A percentile compares a stretch with the other conserved stretches of the same genome.
phyloP scores from a whole-genome alignment of 768 basidiomycete genomes.

The Dentipellis sp. region DNA sequence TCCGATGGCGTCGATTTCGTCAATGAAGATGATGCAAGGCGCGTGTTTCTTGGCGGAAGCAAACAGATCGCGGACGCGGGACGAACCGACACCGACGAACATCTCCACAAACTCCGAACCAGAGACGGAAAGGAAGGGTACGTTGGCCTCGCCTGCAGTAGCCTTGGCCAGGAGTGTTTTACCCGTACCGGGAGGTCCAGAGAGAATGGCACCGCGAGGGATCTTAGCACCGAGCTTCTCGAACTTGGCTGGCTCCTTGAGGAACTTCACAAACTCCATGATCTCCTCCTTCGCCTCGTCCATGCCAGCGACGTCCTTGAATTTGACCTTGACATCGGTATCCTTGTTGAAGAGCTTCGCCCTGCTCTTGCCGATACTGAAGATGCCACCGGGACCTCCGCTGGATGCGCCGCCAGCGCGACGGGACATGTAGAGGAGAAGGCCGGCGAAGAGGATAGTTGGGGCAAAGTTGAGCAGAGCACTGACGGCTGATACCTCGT shows the following conservation, averaged over 20 bases:
- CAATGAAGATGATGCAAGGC: slow-evolving; percentile 97
- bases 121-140: slow-evolving; percentile 97
- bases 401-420: slow-evolving; percentile 53
- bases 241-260: slow-evolving; percentile 92
- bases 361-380: slow-evolving; percentile 92
- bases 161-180: slow-evolving; percentile 98
- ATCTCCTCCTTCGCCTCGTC: slow-evolving; percentile 99
- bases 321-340: slow-evolving; percentile 85
- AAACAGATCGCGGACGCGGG: slow-evolving; percentile 94
- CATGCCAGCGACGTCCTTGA: slow-evolving; percentile 98
- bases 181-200: slow-evolving; percentile 95
- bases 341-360: slow-evolving; percentile 97
- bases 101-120: slow-evolving; percentile 99
- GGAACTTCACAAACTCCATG: slow-evolving; percentile 99
- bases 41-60: slow-evolving; percentile 96
- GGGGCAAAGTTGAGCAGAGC: slow-evolving; percentile 88
- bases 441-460: slow-evolving; percentile 85
- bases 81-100: slow-evolving; percentile 99
- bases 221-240: slow-evolving; percentile 98
- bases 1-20: slow-evolving; percentile 99
- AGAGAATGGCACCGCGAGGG: slow-evolving; percentile 88
- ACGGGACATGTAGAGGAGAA: slow-evolving; percentile 81
- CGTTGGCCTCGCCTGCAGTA: slow-evolving; percentile 94
- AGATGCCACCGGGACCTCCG: slow-evolving; percentile 79
- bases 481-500: slow-evolving; percentile 80